Conservation (phyloP, 148 eudicot species). For the Salicornia ramosissima region DNA sequence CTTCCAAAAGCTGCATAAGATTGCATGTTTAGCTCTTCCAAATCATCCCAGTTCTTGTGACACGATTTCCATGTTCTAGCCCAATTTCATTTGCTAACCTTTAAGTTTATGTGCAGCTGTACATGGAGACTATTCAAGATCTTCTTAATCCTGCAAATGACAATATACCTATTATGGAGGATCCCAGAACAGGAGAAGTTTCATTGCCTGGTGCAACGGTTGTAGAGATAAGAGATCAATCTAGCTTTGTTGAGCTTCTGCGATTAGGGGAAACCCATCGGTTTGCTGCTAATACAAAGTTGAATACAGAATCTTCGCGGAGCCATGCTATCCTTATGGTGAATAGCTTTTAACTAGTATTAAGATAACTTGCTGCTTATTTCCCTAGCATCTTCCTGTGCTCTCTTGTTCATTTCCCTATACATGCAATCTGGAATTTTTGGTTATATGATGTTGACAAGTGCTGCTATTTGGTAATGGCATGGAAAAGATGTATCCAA, state of each 20-base stretch:
- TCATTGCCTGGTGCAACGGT: constrained; percentile 86
- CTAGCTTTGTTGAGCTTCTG: constrained; percentile 65
- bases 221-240: constrained; percentile 64
- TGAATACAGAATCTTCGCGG: constrained; percentile 92
- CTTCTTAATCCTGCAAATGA: constrained; percentile 86
- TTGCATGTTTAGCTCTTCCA: not conserved
- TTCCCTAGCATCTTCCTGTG: not conserved
- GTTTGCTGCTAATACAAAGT: constrained; percentile 86
- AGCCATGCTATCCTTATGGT: constrained; percentile 95
- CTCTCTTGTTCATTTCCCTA: not conserved
- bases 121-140: constrained; percentile 96
- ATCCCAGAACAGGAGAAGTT: constrained; percentile 86
- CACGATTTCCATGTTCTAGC: not conserved
- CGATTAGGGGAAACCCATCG: constrained; percentile 83
- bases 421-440: not conserved
- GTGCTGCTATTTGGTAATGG: not conserved
- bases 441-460: not conserved
- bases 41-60: not conserved
- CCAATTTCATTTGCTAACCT: not conserved
- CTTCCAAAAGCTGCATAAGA: constrained; percentile 2
- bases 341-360: not conserved
- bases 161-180: constrained; percentile 85
- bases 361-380: not conserved
- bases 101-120: constrained; percentile 46
- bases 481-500: not conserved